Evolutionary conservation across 495 filamentous ascomycete species (phyloP), one percentile per base, ranked within the genome.

Genomic region (Halenospora varia): DNA sequence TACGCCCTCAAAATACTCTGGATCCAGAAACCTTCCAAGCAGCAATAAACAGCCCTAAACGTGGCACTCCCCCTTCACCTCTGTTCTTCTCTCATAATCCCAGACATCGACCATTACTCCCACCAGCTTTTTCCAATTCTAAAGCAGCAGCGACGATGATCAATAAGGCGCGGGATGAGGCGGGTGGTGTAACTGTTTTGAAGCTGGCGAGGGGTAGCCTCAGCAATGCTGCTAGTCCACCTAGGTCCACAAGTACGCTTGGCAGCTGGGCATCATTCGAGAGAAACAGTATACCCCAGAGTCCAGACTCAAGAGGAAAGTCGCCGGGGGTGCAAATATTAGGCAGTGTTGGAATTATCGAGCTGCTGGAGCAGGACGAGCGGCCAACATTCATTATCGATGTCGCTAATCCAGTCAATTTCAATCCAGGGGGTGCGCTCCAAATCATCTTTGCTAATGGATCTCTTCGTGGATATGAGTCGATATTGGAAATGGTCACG

Each of bases 311-410:
- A 6, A 4, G 29, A 4, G 29, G 29, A 35, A 13, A 35, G 13
- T 35, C 29, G 10, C 60, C 67, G 22, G 57, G 61, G 10, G 53
- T 79, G 23, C 73, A 81, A 44, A 64, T 80, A 19, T 72, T 89
- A 9, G 73, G 73, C 20, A 75, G 74, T 45, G 73, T 89, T 55
- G 85, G 83, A 10, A 70, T 87, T 8, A 61, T 81, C 19, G 87
- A 89, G 69, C 68, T 88, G 22, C 65, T 89, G 47, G 86, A 90
- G 48, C 79, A 82, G 50, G 86, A 89, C 60, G 78, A 83, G 25
- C 70, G 86, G 22, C 85, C 84, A 19, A 86, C 83, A 6, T 88
- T 90, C 61, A 76, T 89, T 52, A 69, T 88, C 15, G 86, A 90
- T 57, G 69, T 87, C 9, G 73, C 66, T 25, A 80, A 85, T 56